These are phyloP conservation scores for Aspergillus viridinutans DNA, from an alignment of 2,329 filamentous ascomycete genomes.

Conservation along the genomic window DNA sequence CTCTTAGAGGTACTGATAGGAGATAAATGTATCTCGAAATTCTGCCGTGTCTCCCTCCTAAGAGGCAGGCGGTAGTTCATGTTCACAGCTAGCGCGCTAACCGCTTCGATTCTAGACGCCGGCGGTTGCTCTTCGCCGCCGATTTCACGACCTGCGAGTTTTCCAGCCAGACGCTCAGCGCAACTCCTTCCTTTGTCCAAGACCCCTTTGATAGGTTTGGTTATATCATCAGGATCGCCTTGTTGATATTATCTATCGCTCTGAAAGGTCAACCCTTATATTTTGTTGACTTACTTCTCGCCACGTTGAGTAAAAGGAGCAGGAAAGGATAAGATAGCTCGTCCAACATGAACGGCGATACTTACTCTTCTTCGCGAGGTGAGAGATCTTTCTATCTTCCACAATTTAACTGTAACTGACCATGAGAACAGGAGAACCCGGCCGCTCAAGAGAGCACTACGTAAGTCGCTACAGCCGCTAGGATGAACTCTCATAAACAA, in stretches of 20 bases:
- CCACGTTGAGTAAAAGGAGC: conserved; percentile 11
- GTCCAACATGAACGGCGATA: conserved; percentile 76
- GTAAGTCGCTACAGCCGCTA: conserved; percentile 34
- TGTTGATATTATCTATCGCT: conserved; percentile 1
- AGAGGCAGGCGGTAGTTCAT: conserved; percentile 23
- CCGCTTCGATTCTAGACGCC: conserved; percentile 12
- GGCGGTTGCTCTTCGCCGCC: conserved; percentile 9
- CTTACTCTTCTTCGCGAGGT: conserved; percentile 70
- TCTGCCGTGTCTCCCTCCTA: conserved; percentile 17
- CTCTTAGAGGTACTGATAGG: conserved; percentile 1
- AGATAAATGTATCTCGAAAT: conserved; percentile 6
- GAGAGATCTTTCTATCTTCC: conserved; percentile 26
- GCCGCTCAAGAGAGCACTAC: conserved; percentile 52
- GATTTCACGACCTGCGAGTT: conserved; percentile 29
- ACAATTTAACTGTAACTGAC: neutral
- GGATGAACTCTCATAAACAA: neutral
- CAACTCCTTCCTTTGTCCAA: conserved; percentile 8
- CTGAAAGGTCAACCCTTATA: neutral
- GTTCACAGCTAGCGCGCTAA: conserved; percentile 19
- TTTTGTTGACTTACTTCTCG: neutral
- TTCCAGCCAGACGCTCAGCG: conserved; percentile 21
- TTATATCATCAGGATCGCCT: neutral
- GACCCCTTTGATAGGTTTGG: neutral
- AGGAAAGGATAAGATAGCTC: conserved; percentile 13
- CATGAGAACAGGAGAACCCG: conserved; percentile 40